Conservation (phyloP, 345 rosid species). For the Eucalyptus coolabah region DNA sequence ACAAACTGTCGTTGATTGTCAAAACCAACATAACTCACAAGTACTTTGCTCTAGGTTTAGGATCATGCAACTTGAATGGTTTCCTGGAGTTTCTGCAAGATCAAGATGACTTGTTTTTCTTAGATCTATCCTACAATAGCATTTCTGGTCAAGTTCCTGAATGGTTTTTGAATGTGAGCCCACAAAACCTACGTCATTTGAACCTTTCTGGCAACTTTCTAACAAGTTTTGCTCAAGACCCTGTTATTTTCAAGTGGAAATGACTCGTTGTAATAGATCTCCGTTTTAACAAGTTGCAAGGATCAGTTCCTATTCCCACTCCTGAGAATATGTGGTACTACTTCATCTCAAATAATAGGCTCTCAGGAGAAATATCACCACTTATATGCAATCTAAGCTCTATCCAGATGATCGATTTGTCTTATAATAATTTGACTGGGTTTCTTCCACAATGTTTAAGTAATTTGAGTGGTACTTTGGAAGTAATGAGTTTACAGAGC, state of each 20-base stretch:
- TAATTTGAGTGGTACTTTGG: neutral
- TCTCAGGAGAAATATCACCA: neutral
- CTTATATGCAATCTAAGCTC: neutral
- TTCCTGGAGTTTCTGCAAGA: neutral
- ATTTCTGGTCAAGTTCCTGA: conserved; percentile 1
- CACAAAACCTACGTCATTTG: neutral
- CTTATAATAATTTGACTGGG: conserved; percentile 6
- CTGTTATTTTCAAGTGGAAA: neutral
- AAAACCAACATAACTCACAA: neutral
- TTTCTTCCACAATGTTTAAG: conserved; percentile 12
- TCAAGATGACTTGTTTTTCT: neutral
- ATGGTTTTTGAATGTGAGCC: neutral
- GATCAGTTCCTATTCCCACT: neutral
- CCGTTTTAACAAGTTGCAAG: neutral
- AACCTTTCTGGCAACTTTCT: neutral
- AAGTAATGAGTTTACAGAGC: neutral
- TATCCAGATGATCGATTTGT: neutral
- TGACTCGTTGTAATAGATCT: neutral
- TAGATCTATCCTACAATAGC: neutral
- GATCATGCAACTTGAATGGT: neutral
- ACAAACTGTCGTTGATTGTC: too few species aligned
- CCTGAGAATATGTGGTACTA: neutral
- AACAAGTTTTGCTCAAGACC: neutral
- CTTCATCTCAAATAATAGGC: neutral
- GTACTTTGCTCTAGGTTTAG: neutral